phyloP scores from a whole-genome alignment of 495 filamentous ascomycete species.

The Tuber indicum region DNA sequence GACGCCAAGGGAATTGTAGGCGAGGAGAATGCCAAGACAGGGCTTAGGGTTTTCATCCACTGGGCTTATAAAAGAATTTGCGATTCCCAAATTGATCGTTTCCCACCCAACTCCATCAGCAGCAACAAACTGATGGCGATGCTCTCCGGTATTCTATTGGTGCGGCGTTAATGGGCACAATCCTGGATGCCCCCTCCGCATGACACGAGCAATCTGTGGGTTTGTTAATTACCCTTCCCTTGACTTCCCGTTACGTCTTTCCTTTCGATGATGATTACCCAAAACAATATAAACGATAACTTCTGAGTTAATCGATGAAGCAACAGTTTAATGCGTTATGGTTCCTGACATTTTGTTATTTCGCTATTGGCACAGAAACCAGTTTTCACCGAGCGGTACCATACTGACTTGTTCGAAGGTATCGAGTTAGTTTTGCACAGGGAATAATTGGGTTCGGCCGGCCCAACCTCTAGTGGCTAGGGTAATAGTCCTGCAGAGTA shows the following conservation, averaged over 20 bases:
- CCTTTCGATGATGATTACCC: conserved; percentile 32
- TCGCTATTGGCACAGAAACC: background rate
- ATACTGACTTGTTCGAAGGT: background rate
- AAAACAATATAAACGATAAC: conserved; percentile 37
- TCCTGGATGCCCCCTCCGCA: background rate
- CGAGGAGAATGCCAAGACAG: conserved; percentile 7
- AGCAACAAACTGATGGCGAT: background rate
- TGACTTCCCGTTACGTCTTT: conserved; percentile 9
- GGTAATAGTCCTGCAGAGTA: conserved; percentile 8
- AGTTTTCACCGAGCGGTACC: background rate
- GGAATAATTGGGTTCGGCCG: background rate
- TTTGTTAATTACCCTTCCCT: background rate
- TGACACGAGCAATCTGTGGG: conserved; percentile 10
- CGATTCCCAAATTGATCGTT: background rate
- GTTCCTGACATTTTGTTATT: conserved; percentile 32
- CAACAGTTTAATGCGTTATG: conserved; percentile 36
- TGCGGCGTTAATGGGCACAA: background rate
- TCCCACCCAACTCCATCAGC: conserved; percentile 4
- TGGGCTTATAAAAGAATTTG: conserved; percentile 23
- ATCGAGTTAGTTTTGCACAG: background rate
- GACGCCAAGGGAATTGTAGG: conserved; percentile 18
- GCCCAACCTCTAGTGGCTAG: background rate
- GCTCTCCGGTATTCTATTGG: conserved; percentile 1
- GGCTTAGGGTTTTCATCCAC: conserved; percentile 18
- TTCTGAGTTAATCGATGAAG: conserved; percentile 37